phyloP scores from a whole-genome alignment of 2,329 filamentous ascomycete species.

The Stromatinia cepivora region DNA sequence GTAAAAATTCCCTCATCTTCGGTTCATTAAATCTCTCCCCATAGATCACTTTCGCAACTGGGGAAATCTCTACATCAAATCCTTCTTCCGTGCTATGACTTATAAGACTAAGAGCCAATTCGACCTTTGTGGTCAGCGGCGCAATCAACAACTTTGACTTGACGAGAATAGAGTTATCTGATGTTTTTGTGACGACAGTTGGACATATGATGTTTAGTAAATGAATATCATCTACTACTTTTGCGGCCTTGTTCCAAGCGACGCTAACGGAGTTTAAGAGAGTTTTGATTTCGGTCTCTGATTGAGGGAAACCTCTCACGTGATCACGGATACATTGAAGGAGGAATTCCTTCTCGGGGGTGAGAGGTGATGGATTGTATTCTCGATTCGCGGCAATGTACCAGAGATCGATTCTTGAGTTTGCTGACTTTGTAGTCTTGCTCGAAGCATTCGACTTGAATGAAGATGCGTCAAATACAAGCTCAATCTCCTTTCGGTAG shows the following conservation, averaged over 20 bases:
- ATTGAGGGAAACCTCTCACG: constrained; percentile 61
- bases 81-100: constrained; percentile 49
- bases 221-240: constrained; percentile 60
- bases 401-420: constrained; percentile 64
- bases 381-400: constrained; percentile 64
- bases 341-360: constrained; percentile 72
- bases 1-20: constrained; percentile 73
- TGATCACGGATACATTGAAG: constrained; percentile 70
- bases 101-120: constrained; percentile 58
- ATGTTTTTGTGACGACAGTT: constrained; percentile 61
- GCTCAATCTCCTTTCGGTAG: constrained; percentile 69
- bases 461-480: constrained; percentile 67
- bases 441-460: constrained; percentile 49
- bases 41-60: constrained; percentile 66
- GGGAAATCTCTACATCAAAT: constrained; percentile 55
- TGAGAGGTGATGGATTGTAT: constrained; percentile 55
- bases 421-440: constrained; percentile 35
- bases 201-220: constrained; percentile 64
- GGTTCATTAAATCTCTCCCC: constrained; percentile 74
- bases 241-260: constrained; percentile 65
- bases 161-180: constrained; percentile 66
- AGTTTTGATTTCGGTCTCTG: constrained; percentile 54
- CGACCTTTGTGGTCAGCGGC: constrained; percentile 67
- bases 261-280: constrained; percentile 60
- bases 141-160: constrained; percentile 61